These are phyloP conservation scores for Scenedesmus sp. DNA, from an alignment of 163 green algal species.

Conservation along the genomic window DNA sequence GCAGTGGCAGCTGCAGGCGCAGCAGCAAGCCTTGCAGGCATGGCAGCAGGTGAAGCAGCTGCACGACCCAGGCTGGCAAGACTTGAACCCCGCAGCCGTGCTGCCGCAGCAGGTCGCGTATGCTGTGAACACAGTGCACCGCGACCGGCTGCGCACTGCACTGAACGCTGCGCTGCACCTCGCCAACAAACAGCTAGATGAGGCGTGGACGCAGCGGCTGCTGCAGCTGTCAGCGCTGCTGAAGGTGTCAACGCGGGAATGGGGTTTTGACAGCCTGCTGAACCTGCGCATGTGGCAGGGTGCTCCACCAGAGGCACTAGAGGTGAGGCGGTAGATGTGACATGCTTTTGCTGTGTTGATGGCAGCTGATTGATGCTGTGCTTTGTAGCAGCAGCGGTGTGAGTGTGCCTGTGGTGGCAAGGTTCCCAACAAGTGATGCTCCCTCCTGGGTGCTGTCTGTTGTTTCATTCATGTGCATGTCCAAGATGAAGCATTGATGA, in stretches of 20 bases:
- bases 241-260: neutral
- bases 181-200: neutral
- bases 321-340: slow-evolving; percentile 16
- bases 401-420: neutral
- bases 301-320: slow-evolving; percentile 20
- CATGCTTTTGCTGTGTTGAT: neutral
- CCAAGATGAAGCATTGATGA: neutral
- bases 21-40: neutral
- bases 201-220: slow-evolving; percentile 20
- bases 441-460: neutral
- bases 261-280: slow-evolving; percentile 7
- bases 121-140: neutral
- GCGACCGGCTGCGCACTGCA: neutral
- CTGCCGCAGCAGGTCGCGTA: slow-evolving; percentile 33
- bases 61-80: neutral
- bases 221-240: neutral
- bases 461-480: neutral
- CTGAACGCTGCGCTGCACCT: slow-evolving; percentile 8
- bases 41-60: slow-evolving; percentile 16
- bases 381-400: neutral
- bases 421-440: neutral
- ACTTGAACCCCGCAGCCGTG: neutral
- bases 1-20: neutral
- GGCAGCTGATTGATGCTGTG: neutral
- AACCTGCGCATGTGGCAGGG: slow-evolving; percentile 15